Conservation (phyloP, 139 green algal genomes). For the Gonium pectorale region DNA sequence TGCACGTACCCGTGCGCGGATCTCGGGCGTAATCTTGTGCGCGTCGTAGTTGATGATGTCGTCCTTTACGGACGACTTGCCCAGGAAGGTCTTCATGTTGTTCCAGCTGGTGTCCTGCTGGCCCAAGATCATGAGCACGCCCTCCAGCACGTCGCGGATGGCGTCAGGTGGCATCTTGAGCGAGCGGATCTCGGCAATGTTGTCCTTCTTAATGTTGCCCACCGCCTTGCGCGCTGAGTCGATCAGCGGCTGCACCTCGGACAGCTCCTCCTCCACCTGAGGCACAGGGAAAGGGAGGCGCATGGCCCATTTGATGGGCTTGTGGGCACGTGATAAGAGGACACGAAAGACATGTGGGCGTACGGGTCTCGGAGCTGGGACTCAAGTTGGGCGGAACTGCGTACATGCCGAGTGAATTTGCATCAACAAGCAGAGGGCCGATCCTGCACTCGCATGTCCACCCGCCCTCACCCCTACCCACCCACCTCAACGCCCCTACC, state of each 20-base stretch:
- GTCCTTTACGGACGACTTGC: conserved; percentile 69
- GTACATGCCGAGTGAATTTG: no score
- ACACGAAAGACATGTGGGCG: no score
- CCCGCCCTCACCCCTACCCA: no score
- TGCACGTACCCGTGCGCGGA: conserved; percentile 26
- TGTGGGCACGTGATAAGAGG: no score
- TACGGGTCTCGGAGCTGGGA: no score
- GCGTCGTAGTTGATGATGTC: conserved; percentile 91
- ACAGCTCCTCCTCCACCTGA: conserved; percentile 80
- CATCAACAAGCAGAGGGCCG: no score
- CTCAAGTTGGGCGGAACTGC: no score
- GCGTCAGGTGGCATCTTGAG: conserved; percentile 79
- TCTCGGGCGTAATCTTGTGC: conserved; percentile 54
- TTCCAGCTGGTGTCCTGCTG: conserved; percentile 87
- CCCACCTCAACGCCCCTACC: no score
- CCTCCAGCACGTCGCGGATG: conserved; percentile 85
- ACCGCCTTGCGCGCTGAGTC: conserved; percentile 80
- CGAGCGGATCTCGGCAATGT: conserved; percentile 88
- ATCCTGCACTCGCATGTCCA: no score
- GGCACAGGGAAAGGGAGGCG: no score
- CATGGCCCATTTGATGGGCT: no score
- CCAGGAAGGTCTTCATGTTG: conserved; percentile 90
- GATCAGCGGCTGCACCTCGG: conserved; percentile 82
- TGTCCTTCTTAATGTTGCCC: conserved; percentile 86
- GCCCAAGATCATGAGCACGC: conserved; percentile 81